A percentile compares a stretch with the other conserved stretches of the same genome.
Conservation (phyloP, 2,329 filamentous ascomycete species). For the Sphaerulina musiva region DNA sequence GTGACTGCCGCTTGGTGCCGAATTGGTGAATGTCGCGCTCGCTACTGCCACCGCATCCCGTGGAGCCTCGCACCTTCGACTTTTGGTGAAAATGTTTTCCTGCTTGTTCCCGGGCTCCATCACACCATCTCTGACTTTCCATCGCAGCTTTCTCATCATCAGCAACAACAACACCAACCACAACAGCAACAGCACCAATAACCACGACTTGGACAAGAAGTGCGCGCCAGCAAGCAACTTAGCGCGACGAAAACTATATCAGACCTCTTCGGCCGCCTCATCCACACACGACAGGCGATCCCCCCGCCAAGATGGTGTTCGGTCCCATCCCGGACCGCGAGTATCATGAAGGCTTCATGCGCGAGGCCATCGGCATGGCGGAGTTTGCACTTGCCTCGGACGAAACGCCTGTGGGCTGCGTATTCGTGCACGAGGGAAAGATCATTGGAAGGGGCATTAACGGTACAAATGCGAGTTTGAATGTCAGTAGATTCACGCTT, state of each 20-base stretch:
- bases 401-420: conserved; percentile 94
- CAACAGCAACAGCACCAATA: not conserved
- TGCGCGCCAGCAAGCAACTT: not conserved
- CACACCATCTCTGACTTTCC: not conserved
- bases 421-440: conserved; percentile 72
- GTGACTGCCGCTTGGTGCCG: too few species aligned
- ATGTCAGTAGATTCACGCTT: conserved; percentile 37
- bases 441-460: conserved; percentile 93
- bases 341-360: conserved; percentile 64
- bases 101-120: not conserved
- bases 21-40: too few species aligned
- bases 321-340: conserved; percentile 36
- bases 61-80: not conserved
- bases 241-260: not conserved
- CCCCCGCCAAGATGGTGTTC: conserved; percentile 26
- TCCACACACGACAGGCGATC: too few species aligned
- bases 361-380: conserved; percentile 81
- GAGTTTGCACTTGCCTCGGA: conserved; percentile 76
- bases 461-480: conserved; percentile 83
- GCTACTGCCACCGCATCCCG: not conserved
- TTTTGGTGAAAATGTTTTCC: conserved; percentile 2
- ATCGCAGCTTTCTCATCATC: not conserved
- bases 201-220: not conserved
- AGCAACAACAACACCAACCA: not conserved
- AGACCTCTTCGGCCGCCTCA: too few species aligned